Evolutionary conservation across 2,329 filamentous ascomycete genomes (phyloP), one percentile per base, ranked within the genome.

Genomic region (Paecilomyces niveus): DNA sequence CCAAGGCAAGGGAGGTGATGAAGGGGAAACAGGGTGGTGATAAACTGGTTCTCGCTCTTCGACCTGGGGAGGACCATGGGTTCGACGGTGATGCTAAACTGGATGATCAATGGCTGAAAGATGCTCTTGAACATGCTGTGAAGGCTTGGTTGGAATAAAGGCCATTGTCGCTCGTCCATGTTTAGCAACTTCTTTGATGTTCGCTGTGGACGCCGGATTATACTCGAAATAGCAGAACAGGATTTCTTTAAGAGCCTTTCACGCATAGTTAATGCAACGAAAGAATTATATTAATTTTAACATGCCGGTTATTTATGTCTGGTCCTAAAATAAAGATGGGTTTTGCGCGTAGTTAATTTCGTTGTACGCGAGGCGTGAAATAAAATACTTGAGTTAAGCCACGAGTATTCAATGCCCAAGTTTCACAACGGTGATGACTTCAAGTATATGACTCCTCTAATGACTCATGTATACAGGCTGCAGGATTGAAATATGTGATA

Each of bases 1-100:
- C 21, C 1, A 64, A 62, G 39, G 65, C 66, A 4, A 61, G 59
- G 9, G 55, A 67, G 49, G 63, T 61, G 13, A 56, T 72, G 22
- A 63, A 62, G 59, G 63, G 65, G n/a, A 55, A 61, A 7, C 57
- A 65, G 22, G 65, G 65, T 1, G 58, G 61, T 0, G 67, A 67
- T 32, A 63, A 62, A 18, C 54, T 75, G 39, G 45, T 63, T 39
- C 33, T 75, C 21, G 61, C 62, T 10, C 32, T 70, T 21, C 59
- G 60, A n/a, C 65, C 69, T 11, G 73, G 73, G 1, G 68, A 68
- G 5, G 22, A 22, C 22, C 74, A 76, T 67, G 74, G 73, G 1
- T 76, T 76, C 64, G 74, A 76, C 61, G 21, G 11, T 2, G 55
- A 59, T 2, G 53, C 58, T 18, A 57, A 57, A 7, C 58, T 68